Conservation (phyloP, 106 monocot species). For the Allium sativum region DNA sequence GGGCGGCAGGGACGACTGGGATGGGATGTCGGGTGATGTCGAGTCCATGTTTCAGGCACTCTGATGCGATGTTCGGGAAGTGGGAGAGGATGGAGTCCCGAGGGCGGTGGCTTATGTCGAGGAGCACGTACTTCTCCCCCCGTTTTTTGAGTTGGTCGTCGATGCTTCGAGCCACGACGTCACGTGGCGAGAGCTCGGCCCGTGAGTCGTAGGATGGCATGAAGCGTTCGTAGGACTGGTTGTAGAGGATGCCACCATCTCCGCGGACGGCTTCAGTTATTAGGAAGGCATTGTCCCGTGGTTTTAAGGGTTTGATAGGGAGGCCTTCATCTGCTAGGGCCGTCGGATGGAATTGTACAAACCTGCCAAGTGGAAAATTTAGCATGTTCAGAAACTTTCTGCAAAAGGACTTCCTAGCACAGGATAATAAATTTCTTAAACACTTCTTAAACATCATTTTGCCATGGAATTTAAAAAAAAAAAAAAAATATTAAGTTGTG, state of each 20-base stretch:
- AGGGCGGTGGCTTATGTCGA: conserved; percentile 82
- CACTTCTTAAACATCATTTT: neutral
- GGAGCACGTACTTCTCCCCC: conserved; percentile 64
- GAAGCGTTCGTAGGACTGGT: conserved; percentile 83
- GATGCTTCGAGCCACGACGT: conserved; percentile 94
- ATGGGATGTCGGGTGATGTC: conserved; percentile 72
- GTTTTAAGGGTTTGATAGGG: conserved; percentile 50
- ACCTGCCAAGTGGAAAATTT: conserved; percentile 24
- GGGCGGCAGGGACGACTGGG: conserved; percentile 88
- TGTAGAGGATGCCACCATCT: conserved; percentile 88
- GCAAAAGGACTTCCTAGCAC: too few species aligned
- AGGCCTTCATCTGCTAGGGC: conserved; percentile 91
- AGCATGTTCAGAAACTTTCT: too few species aligned
- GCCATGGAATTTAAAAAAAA: neutral
- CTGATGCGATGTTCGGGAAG: conserved; percentile 90
- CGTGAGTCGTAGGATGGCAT: conserved; percentile 80
- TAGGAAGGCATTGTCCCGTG: conserved; percentile 77
- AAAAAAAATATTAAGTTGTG: too few species aligned
- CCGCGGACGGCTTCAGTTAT: conserved; percentile 98
- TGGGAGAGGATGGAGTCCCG: conserved; percentile 59
- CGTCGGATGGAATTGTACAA: conserved; percentile 97
- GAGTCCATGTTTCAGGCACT: conserved; percentile 60
- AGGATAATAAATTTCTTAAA: too few species aligned
- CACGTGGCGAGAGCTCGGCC: conserved; percentile 79
- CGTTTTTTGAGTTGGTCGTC: conserved; percentile 90